Evolutionary conservation across 257 asterid genomes (phyloP).

Genomic region (Catharanthus roseus): DNA sequence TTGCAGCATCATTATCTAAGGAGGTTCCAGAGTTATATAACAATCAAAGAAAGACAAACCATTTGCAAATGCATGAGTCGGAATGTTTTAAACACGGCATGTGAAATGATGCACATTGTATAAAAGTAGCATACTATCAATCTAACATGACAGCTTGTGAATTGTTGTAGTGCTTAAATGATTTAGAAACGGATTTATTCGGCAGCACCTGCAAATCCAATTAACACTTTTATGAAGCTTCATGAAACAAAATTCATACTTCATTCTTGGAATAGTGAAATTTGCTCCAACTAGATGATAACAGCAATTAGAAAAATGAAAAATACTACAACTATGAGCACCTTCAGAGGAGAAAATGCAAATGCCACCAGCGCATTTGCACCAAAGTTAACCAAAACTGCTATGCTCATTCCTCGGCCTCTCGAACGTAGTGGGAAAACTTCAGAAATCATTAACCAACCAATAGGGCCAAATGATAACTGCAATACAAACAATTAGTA

Average conservation of each 20-base stretch:
- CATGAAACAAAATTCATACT: not conserved
- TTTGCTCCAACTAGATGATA: not conserved
- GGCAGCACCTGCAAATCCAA: too few species aligned
- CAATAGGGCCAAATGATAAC: slow-evolving; percentile 96
- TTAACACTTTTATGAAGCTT: not conserved
- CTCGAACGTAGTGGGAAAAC: slow-evolving; percentile 81
- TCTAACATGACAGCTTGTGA: not conserved
- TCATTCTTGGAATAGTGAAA: not conserved
- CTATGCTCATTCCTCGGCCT: slow-evolving; percentile 86
- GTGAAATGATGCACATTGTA: not conserved
- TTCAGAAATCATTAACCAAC: slow-evolving; percentile 98
- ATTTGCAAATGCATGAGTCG: not conserved
- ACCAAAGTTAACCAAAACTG: slow-evolving; percentile 82
- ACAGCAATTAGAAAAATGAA: not conserved
- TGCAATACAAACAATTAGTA: slow-evolving; percentile 29
- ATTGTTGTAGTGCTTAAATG: too few species aligned
- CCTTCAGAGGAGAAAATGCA: slow-evolving; percentile 93
- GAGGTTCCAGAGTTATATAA: not conserved
- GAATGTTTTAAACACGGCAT: not conserved
- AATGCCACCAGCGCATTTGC: slow-evolving; percentile 88
- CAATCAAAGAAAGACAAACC: not conserved
- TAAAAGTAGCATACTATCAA: not conserved
- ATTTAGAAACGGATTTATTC: not conserved
- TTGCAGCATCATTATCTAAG: not conserved
- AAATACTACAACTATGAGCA: slow-evolving; percentile 8